Evolutionary conservation across 208 protist species (phyloP).

Genomic region (Trypanosomatidae sp.): DNA sequence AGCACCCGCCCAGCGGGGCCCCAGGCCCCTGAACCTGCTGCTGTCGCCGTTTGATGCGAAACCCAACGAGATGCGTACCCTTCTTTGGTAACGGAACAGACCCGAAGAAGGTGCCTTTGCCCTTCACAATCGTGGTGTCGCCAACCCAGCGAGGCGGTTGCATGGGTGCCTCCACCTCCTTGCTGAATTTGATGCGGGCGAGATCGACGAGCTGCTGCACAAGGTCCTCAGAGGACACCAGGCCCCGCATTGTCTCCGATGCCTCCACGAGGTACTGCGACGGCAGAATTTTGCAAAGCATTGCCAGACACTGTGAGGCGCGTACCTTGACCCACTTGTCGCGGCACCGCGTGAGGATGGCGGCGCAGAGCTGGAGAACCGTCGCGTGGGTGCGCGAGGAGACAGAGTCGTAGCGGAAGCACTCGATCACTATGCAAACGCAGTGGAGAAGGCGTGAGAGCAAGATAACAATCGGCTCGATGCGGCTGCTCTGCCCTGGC

Average conservation of each 20-base stretch:
- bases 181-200: constrained; percentile 44
- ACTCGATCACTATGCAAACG: constrained; percentile 70
- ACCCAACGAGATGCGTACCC: constrained; percentile 78
- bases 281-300: constrained; percentile 52
- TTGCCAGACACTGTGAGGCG: constrained; percentile 58
- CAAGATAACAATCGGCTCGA: constrained; percentile 40
- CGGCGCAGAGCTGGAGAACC: constrained; percentile 75
- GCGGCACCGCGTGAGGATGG: constrained; percentile 50
- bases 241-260: constrained; percentile 29
- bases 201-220: constrained; percentile 68
- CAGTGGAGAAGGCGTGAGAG: constrained; percentile 76
- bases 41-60: constrained; percentile 71
- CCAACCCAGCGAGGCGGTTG: constrained; percentile 61
- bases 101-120: constrained; percentile 84
- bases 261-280: constrained; percentile 58
- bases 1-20: constrained; percentile 82
- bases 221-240: constrained; percentile 45
- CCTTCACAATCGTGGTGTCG: constrained; percentile 51
- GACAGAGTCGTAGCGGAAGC: constrained; percentile 74
- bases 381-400: constrained; percentile 58
- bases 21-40: constrained; percentile 64
- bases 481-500: constrained; percentile 16
- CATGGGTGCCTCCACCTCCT: constrained; percentile 27
- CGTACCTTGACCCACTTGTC: constrained; percentile 70
- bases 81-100: constrained; percentile 54